Base-by-base conservation (phyloP, 176 grass and related monocot genomes). In the Phoenix dactylifera region DNA sequence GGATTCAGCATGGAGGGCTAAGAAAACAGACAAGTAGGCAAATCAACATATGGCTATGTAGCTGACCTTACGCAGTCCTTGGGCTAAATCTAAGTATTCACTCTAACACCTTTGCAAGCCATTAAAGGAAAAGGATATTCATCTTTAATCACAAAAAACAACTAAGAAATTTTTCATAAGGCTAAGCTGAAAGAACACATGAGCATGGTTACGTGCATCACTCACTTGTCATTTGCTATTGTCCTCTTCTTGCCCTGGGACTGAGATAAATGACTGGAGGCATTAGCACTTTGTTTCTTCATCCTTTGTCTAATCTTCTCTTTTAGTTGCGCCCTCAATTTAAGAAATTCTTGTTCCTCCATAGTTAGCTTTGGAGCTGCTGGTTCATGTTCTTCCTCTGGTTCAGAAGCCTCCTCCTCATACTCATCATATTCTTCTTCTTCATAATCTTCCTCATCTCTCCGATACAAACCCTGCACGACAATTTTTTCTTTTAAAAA, bases 391-490 rank as follows among this genome's bases (percentile, higher is more conserved):
- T 56, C 51, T 35, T 16, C 49, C 3, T 39, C 52, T 15, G 6
- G 25, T 39, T 66, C 64, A 28, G 65, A 55, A 22, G 26, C 26
- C 35, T 68, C 65, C 65, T 49, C 60, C 9, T 68, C 65, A 44
- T 68, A 68, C 32, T 68, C 65, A 48, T 68, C 65, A 19, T 23
- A 68, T 16, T 56, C 65, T 32, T 54, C 64, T 66, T 55, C 51
- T 14, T 55, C 51, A 14, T 56, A 68, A 14, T 44, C 53, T 68
- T 68, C 52, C 35, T 44, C 10, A 56, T 14, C 25, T 56, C 51
- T 68, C n/a, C 12, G 29, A 56, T 16, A 52, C 7, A 22, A 56
- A 55, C 29, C 17, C 52, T 68, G 14, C 16, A 51, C 15, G 6
- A 24, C 7, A 44, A 39, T 3, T 44, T 44, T 10, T 44, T 44